These are phyloP conservation scores for Blumeria graminis DNA, from an alignment of 2,329 filamentous ascomycete genomes.

Conservation along the genomic window DNA sequence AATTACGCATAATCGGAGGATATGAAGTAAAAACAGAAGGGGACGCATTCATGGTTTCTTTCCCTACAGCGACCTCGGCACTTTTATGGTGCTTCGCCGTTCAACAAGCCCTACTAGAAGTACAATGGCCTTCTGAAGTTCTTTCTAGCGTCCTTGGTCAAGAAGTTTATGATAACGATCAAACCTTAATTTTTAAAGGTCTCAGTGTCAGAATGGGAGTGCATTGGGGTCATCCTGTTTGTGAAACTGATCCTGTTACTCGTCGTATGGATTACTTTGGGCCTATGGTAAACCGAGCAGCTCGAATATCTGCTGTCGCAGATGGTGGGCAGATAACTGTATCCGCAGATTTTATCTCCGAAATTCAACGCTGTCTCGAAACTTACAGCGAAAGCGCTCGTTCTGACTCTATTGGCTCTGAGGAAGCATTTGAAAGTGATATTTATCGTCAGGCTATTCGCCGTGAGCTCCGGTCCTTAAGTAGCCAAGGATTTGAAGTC, in stretches of 20 bases:
- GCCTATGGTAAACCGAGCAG: conserved; percentile 94
- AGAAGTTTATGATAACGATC: conserved; percentile 59
- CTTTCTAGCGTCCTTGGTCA: conserved; percentile 68
- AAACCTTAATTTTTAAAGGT: conserved; percentile 76
- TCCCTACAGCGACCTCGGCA: conserved; percentile 84
- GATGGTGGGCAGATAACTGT: conserved; percentile 95
- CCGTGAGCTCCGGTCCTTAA: conserved; percentile 66
- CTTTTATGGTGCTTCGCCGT: conserved; percentile 92
- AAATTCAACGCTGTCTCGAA: conserved; percentile 78
- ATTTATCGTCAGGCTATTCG: conserved; percentile 51
- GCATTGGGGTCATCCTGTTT: conserved; percentile 85
- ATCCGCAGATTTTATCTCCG: conserved; percentile 87
- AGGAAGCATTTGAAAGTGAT: conserved; percentile 57
- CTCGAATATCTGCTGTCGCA: conserved; percentile 79
- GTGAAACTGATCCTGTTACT: conserved; percentile 86
- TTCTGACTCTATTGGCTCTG: conserved; percentile 39
- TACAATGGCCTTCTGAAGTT: conserved; percentile 83
- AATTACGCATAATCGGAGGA: conserved; percentile 77
- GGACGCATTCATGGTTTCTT: conserved; percentile 98
- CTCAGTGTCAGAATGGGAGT: conserved; percentile 94
- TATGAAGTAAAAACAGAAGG: conserved; percentile 99
- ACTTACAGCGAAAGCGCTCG: conserved; percentile 71
- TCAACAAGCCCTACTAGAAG: conserved; percentile 66
- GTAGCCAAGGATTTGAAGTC: conserved; percentile 82
- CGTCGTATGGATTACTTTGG: conserved; percentile 99